Percentiles rank a stretch among this genome's conserved stretches.
phyloP scores from a whole-genome alignment of 2,329 filamentous ascomycete species.

The Penicillium griseofulvum region DNA sequence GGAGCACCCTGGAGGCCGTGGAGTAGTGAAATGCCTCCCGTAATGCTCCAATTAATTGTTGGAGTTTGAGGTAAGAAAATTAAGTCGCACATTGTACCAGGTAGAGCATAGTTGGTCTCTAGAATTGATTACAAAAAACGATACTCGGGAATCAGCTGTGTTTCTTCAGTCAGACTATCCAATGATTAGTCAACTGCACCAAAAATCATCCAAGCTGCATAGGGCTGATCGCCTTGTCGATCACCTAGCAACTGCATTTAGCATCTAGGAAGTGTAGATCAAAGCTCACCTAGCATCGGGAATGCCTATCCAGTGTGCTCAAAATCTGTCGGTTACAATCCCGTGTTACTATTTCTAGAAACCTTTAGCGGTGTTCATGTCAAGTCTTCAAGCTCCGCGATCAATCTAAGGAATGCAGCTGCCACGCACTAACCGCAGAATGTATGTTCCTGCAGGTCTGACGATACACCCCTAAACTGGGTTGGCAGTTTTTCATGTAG shows the following conservation, averaged over 20 bases:
- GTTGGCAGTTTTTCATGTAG: background rate
- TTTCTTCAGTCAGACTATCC: no score
- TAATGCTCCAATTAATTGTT: background rate
- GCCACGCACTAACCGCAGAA: background rate
- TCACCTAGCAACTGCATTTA: constrained; percentile 9
- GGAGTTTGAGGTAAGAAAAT: background rate
- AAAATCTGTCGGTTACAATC: background rate
- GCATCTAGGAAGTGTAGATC: background rate
- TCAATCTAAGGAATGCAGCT: background rate
- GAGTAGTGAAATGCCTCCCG: accelerated
- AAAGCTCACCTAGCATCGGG: background rate
- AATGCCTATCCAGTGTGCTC: background rate
- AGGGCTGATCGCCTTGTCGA: background rate
- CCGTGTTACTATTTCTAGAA: background rate
- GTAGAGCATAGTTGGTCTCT: background rate
- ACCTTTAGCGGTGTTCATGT: constrained; percentile 7
- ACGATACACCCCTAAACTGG: background rate
- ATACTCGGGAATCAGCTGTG: background rate
- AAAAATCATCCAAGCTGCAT: background rate
- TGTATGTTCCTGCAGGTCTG: background rate
- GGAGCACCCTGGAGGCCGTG: background rate
- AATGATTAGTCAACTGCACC: background rate
- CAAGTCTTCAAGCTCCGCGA: background rate
- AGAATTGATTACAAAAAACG: background rate
- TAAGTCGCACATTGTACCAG: background rate